Evolutionary conservation across 73 alveolate species (phyloP).

Genomic region (Effrenium voratum): DNA sequence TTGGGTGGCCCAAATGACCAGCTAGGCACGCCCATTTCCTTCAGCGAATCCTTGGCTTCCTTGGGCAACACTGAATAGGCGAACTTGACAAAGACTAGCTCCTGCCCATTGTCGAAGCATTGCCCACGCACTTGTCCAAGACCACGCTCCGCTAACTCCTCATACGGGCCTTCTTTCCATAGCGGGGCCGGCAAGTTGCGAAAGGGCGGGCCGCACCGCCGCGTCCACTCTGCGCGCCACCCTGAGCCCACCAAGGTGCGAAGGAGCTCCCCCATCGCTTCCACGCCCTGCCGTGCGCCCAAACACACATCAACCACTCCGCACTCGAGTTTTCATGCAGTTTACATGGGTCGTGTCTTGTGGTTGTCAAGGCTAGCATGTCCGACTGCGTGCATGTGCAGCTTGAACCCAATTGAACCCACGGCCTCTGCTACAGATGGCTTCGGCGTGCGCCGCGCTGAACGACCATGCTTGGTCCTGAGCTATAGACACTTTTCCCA

Average conservation of each 20-base stretch:
- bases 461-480: no score
- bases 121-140: not conserved
- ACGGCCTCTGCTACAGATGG: conserved; percentile 6
- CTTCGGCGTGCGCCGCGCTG: not conserved
- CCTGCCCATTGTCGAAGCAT: not conserved
- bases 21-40: conserved; percentile 29
- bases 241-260: not conserved
- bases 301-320: no score
- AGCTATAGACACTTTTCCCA: no score
- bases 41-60: not conserved
- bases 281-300: not conserved
- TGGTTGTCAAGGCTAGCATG: no score
- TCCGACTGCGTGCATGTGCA: not conserved
- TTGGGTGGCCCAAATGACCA: not conserved
- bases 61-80: not conserved
- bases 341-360: no score
- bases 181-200: not conserved
- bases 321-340: no score
- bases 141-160: not conserved
- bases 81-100: not conserved
- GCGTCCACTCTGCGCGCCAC: not conserved
- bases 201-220: conserved; percentile 6
- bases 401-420: not conserved
- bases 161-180: not conserved
- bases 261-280: not conserved